These are phyloP conservation scores for Globisporangium rhizosaccharum DNA, from an alignment of 352 stramenopile genomes.

Conservation along the genomic window DNA sequence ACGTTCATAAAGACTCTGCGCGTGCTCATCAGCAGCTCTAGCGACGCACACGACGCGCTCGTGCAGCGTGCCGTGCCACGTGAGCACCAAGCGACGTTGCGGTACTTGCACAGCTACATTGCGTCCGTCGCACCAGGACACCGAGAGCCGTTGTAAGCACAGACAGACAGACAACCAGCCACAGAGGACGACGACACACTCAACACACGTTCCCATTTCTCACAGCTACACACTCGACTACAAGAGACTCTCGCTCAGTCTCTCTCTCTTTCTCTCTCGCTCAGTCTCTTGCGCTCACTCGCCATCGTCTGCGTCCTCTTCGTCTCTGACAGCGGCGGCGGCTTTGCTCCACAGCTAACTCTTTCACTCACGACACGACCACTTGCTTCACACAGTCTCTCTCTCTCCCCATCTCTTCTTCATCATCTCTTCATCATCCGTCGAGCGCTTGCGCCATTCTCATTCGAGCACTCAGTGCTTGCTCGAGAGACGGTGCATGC, in stretches of 20 bases:
- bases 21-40: constrained; percentile 9
- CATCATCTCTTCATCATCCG: not conserved
- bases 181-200: no score
- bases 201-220: not conserved
- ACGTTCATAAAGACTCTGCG: constrained; percentile 35
- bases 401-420: not conserved
- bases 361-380: constrained; percentile 6
- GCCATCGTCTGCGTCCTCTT: not conserved
- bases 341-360: not conserved
- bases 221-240: not conserved
- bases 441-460: no score
- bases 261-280: not conserved
- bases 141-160: not conserved
- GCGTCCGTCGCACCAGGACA: not conserved
- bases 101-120: constrained; percentile 1
- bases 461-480: constrained; percentile 13
- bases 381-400: not conserved
- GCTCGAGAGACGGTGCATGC: constrained; percentile 51
- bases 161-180: no score
- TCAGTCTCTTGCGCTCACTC: not conserved
- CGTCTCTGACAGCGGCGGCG: not conserved
- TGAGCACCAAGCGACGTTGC: constrained; percentile 10
- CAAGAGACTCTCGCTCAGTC: no score
- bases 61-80: not conserved
- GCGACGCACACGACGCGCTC: not conserved